These are phyloP conservation scores for Acorus calamus DNA, from an alignment of 106 monocot species.

Conservation along the genomic window DNA sequence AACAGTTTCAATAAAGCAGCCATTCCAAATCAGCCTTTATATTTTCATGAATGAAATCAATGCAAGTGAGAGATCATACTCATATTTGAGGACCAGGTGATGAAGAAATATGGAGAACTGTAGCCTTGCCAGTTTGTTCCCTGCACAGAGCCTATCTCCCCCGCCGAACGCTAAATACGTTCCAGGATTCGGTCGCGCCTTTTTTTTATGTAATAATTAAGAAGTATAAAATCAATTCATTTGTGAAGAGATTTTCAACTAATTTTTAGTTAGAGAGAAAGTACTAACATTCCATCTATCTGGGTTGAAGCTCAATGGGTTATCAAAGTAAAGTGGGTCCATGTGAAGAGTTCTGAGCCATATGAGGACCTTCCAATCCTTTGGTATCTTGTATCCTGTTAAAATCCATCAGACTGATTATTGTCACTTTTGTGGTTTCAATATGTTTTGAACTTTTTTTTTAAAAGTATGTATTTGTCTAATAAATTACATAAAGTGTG, in stretches of 20 bases:
- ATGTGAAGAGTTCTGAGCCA: slow-evolving; percentile 30
- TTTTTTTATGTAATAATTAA: background rate
- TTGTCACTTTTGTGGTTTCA: too few species aligned
- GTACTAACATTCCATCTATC: slow-evolving; percentile 31
- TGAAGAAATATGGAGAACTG: slow-evolving; percentile 28
- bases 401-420: too few species aligned
- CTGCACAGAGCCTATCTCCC: slow-evolving; percentile 25
- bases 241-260: too few species aligned
- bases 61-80: slow-evolving; percentile 12
- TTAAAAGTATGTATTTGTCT: too few species aligned
- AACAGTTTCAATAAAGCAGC: background rate
- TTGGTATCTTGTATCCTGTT: slow-evolving; percentile 24
- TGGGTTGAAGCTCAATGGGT: slow-evolving; percentile 34
- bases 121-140: slow-evolving; percentile 24
- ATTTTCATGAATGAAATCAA: background rate
- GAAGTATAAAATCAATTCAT: background rate
- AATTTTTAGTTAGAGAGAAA: background rate
- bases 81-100: slow-evolving; percentile 25
- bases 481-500: too few species aligned
- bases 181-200: slow-evolving; percentile 14
- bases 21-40: background rate
- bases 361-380: slow-evolving; percentile 29
- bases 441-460: too few species aligned
- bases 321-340: slow-evolving; percentile 18
- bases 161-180: slow-evolving; percentile 20